Evolutionary conservation across 1,284 basidiomycete species (phyloP).

Genomic region (Leccinum fallax): DNA sequence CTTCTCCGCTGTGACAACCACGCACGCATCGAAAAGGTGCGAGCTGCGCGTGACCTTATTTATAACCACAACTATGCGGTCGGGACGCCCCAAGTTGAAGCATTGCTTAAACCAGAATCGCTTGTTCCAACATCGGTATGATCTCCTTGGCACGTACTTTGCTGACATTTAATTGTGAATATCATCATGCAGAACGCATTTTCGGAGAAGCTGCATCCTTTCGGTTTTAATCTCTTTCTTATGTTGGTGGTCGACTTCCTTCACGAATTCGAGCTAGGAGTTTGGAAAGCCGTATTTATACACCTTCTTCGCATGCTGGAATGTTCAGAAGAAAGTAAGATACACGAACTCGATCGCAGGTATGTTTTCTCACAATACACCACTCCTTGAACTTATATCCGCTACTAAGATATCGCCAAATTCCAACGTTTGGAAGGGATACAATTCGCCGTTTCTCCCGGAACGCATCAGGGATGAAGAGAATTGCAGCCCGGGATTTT

Average conservation of each 20-base stretch:
- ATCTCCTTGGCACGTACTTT: too few relatives aligned
- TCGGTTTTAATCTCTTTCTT: background rate
- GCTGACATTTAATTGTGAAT: background rate
- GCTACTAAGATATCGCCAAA: background rate
- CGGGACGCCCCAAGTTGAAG: conserved; percentile 11
- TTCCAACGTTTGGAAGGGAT: conserved; percentile 9
- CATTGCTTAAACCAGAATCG: conserved; percentile 12
- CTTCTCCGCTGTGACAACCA: background rate
- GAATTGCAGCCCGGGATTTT: conserved; percentile 19
- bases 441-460: background rate
- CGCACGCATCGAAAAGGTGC: conserved; percentile 6
- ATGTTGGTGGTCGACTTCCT: background rate
- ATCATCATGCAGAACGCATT: background rate
- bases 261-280: background rate
- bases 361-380: background rate
- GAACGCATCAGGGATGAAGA: background rate
- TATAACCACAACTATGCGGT: conserved; percentile 18
- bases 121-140: background rate
- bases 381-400: background rate
- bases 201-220: background rate
- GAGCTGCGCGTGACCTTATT: conserved; percentile 9
- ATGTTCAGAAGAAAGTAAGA: background rate
- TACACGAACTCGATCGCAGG: background rate
- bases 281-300: background rate
- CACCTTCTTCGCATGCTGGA: background rate